A percentile compares a stretch with the other conserved stretches of the same genome.
Evolutionary conservation across 345 rosid species (phyloP).

Genomic region (Ceriops decandra): DNA sequence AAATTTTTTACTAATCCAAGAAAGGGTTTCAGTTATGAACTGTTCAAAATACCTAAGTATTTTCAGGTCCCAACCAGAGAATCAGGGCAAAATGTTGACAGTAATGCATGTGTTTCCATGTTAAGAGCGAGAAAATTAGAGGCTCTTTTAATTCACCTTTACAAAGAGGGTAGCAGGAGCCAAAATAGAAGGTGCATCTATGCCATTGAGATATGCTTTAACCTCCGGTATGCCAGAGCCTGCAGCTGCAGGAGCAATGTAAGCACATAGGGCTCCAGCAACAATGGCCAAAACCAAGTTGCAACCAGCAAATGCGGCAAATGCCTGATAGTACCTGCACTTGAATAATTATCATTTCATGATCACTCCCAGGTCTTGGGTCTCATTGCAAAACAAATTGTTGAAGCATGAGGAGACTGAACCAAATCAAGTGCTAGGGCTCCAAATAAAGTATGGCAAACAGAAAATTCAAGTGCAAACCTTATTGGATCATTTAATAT

Average conservation of each 20-base stretch:
- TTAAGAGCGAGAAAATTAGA: background rate
- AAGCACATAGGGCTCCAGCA: constrained; percentile 80
- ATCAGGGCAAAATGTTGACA: background rate
- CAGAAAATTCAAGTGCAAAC: background rate
- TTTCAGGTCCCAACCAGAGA: too few relatives aligned
- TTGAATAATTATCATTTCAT: constrained; percentile 16
- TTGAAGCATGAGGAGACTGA: background rate
- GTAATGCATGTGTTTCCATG: background rate
- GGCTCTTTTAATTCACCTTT: constrained; percentile 46
- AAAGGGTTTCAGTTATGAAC: background rate
- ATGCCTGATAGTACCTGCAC: constrained; percentile 68
- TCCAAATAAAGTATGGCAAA: background rate
- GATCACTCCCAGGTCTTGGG: constrained; percentile 10
- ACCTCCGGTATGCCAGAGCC: constrained; percentile 97
- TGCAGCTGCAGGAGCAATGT: constrained; percentile 85
- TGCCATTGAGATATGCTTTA: constrained; percentile 91
- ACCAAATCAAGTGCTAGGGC: background rate
- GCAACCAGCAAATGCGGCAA: constrained; percentile 56
- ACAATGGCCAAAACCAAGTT: constrained; percentile 59
- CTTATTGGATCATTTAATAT: background rate
- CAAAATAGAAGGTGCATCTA: constrained; percentile 84
- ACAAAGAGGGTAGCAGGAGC: constrained; percentile 86
- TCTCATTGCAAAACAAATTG: background rate
- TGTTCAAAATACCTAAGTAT: background rate
- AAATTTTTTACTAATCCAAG: background rate